Evolutionary conservation across 164 flowering plant genomes (phyloP).

Genomic region (Saururus chinensis): DNA sequence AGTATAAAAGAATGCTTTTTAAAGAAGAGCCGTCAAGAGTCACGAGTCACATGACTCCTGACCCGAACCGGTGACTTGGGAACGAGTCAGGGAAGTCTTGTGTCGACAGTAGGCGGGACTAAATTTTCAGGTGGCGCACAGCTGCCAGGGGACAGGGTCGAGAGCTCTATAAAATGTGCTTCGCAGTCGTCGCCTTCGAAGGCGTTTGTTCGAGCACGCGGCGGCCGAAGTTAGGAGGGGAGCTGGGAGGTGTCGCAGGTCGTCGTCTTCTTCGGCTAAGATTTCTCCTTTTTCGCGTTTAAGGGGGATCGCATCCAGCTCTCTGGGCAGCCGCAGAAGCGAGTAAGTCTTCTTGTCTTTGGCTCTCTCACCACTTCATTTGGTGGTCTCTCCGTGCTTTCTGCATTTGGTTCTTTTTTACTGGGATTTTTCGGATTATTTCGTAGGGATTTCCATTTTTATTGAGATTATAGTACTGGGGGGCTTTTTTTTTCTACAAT

Average conservation of each 20-base stretch:
- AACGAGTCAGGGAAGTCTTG: too few relatives aligned
- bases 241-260: not conserved
- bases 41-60: too few relatives aligned
- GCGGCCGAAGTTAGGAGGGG: not conserved
- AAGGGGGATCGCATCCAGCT: not conserved
- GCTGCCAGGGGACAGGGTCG: not conserved
- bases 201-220: not conserved
- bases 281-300: not conserved
- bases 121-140: not conserved
- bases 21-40: too few relatives aligned
- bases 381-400: not conserved
- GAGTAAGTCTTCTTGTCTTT: not conserved
- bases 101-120: not conserved
- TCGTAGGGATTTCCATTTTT: too few relatives aligned
- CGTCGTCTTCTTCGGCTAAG: too few relatives aligned
- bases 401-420: not conserved
- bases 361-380: not conserved
- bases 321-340: not conserved
- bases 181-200: slow-evolving; percentile 1
- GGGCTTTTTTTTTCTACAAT: too few relatives aligned
- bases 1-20: too few relatives aligned
- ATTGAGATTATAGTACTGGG: too few relatives aligned
- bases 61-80: too few relatives aligned
- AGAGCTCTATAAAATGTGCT: not conserved
- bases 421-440: too few relatives aligned